phyloP scores from a whole-genome alignment of 192 early-diverging fungal genomes.

The Chytriomyces hyalinus region DNA sequence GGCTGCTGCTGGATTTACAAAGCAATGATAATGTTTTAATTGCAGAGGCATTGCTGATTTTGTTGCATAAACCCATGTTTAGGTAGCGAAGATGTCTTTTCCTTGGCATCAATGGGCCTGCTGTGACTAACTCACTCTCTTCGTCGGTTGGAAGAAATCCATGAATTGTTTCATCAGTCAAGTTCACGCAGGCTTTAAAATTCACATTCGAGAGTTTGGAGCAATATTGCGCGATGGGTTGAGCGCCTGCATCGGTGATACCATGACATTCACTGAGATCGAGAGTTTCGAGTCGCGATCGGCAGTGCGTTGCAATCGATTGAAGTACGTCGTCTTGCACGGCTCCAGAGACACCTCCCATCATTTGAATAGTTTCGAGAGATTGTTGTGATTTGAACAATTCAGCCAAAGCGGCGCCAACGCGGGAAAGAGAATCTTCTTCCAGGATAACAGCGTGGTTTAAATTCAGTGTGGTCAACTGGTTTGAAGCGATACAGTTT shows the following conservation, averaged over 20 bases:
- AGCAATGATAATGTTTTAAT: background rate
- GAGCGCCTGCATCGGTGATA: slow-evolving; percentile 19
- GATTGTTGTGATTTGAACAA: background rate
- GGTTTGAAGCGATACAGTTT: background rate
- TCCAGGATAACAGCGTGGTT: background rate
- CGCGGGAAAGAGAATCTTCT: background rate
- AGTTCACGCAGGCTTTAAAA: slow-evolving; percentile 19
- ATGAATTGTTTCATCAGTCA: slow-evolving; percentile 20
- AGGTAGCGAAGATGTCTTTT: slow-evolving; percentile 10
- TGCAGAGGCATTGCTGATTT: slow-evolving; percentile 12
- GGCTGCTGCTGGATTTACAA: background rate
- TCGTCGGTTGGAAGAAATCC: background rate
- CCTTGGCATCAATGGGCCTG: background rate
- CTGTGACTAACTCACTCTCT: background rate
- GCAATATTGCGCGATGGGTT: slow-evolving; percentile 4
- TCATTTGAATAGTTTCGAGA: slow-evolving; percentile 5
- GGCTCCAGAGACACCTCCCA: slow-evolving; percentile 4
- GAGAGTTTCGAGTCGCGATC: slow-evolving; percentile 1
- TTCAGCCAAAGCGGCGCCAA: background rate
- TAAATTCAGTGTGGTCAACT: slow-evolving; percentile 8
- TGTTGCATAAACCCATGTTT: slow-evolving; percentile 31
- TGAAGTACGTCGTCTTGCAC: background rate
- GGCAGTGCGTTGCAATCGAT: slow-evolving; percentile 11
- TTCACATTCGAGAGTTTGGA: slow-evolving; percentile 14
- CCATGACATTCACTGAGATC: slow-evolving; percentile 17